Evolutionary conservation across 805 yeast genomes (phyloP), one percentile per base, ranked within the genome.

Genomic region (Metschnikowia baotianmanensis): DNA sequence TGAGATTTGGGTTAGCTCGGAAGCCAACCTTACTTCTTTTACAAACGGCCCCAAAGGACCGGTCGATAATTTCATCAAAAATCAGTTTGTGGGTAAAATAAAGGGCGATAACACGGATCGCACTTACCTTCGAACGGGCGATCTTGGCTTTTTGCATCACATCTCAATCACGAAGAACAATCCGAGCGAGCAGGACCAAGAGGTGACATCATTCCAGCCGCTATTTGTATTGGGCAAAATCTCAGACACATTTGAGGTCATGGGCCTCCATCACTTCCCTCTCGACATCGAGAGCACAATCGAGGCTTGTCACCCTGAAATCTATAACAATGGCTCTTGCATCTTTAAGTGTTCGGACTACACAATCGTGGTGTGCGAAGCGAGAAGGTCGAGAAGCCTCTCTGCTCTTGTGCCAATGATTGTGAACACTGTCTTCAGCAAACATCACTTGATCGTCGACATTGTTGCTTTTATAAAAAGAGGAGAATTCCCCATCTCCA

Each of bases 1-100:
- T 24, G 99, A 93, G 63, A 88, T 93, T 28, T 93, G 98, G 98
- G 95, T 91, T 2, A 78, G 86, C 48, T 85, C 96, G 1, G 96
- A 88, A 48, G 95, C 91, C 1, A 89, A 84, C 51, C 83, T 80
- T 21, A 60, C 71, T 10, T 77, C 78, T 6, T 82, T 80, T 57
- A 76, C 78, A 28, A 70, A 76, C 37, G 80, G 80, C 3, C 74
- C 74, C 0, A 69, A 71, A 21, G 69, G 78, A 1, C 72, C 71
- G 1, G 67, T 72, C 8, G 85, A 81, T 46, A 62, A 66, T 10
- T 77, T 82, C 48, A 68, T 69, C 16, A 55, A 55, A 24, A 46
- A 52, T 8, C 85, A 85, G 48, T 78, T 86, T 50, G 62, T 66
- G 18, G 91, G 89, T 12, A 75, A 71, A 39, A 77, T 90, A 13